Conservation (phyloP, 441 rosid species). For the Cnidoscolus chayamansa region DNA sequence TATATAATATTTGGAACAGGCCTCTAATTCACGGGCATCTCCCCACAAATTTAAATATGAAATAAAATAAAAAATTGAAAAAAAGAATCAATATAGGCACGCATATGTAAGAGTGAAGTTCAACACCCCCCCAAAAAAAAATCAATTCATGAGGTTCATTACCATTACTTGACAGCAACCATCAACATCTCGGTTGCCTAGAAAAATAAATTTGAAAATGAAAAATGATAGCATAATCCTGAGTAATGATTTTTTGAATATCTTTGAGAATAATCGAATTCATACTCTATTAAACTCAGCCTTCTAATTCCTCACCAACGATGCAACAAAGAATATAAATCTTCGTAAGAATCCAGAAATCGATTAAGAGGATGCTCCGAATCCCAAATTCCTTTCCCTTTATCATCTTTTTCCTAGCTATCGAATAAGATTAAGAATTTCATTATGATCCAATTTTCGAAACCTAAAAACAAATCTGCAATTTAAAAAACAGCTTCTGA, state of each 20-base stretch:
- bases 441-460: constrained; percentile 8
- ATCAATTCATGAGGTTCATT: not conserved
- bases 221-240: not conserved
- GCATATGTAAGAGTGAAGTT: not conserved
- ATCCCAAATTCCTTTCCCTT: not conserved
- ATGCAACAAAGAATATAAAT: not conserved
- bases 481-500: not conserved
- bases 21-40: not conserved
- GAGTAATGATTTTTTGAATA: not conserved
- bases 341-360: constrained; percentile 7
- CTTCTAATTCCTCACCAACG: not conserved
- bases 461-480: constrained; percentile 5
- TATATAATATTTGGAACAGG: not conserved
- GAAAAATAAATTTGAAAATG: not conserved
- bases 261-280: constrained; percentile 2
- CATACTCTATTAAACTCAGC: not conserved
- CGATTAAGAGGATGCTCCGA: not conserved
- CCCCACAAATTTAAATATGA: not conserved
- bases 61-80: not conserved
- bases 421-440: constrained; percentile 6
- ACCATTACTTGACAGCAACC: not conserved
- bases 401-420: not conserved
- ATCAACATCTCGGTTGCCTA: not conserved
- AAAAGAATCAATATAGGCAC: not conserved
- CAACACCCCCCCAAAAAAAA: not conserved